phyloP scores from a whole-genome alignment of 352 stramenopile species.

The Globisporangium rhizosaccharum region DNA sequence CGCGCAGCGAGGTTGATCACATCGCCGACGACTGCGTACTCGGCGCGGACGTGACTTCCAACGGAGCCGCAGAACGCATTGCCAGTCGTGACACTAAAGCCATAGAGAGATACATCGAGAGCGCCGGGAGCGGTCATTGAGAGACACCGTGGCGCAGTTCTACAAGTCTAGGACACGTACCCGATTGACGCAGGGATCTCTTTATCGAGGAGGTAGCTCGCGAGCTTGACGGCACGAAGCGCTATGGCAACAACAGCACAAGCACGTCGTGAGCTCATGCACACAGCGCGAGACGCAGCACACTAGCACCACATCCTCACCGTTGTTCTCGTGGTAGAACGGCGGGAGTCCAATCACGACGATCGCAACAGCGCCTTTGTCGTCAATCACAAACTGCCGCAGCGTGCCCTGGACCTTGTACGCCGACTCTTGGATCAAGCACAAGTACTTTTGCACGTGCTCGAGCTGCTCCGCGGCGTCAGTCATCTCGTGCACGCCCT shows the following conservation, averaged over 20 bases:
- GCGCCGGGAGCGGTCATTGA: too few relatives aligned
- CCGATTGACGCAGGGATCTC: conserved; percentile 60
- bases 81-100: conserved; percentile 52
- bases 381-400: conserved; percentile 84
- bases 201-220: conserved; percentile 57
- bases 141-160: neutral
- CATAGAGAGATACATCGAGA: neutral
- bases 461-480: conserved; percentile 35
- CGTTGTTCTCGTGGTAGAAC: conserved; percentile 86
- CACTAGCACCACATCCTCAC: conserved; percentile 12
- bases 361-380: conserved; percentile 80
- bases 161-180: conserved; percentile 19
- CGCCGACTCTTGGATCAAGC: conserved; percentile 63
- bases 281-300: neutral
- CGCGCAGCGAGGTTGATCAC: conserved; percentile 79
- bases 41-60: conserved; percentile 55
- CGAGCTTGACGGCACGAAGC: conserved; percentile 60
- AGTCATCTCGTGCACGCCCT: conserved; percentile 43
- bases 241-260: conserved; percentile 14
- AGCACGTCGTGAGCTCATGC: conserved; percentile 2
- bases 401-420: conserved; percentile 80
- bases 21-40: conserved; percentile 82
- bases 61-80: conserved; percentile 75
- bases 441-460: conserved; percentile 54
- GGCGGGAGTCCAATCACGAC: conserved; percentile 70